Evolutionary conservation across 176 grass and related monocot species (phyloP).

Genomic region (Thinopyrum elongatum): DNA sequence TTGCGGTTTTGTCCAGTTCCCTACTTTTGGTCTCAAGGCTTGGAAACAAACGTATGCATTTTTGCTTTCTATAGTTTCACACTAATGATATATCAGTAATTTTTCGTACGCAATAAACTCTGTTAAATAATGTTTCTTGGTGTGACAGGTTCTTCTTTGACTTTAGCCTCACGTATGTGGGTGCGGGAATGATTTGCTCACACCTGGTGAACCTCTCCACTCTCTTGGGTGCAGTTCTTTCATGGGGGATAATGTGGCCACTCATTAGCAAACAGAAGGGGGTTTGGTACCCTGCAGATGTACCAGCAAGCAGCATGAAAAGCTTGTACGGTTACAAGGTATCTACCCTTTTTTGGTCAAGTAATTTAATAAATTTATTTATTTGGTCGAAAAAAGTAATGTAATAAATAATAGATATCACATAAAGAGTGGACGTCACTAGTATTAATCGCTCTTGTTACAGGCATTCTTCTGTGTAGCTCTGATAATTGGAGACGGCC

Average conservation of each 20-base stretch:
- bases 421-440: background rate
- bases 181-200: slow-evolving; percentile 87
- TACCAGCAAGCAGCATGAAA: slow-evolving; percentile 75
- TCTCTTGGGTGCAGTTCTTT: slow-evolving; percentile 71
- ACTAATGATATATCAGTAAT: background rate
- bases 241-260: slow-evolving; percentile 91
- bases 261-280: slow-evolving; percentile 67
- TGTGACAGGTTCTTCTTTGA: slow-evolving; percentile 76
- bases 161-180: slow-evolving; percentile 82
- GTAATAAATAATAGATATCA: background rate
- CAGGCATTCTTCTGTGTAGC: slow-evolving; percentile 76
- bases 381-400: background rate
- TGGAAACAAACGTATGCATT: slow-evolving; percentile 72
- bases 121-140: background rate
- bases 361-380: background rate
- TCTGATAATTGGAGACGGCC: slow-evolving; percentile 74
- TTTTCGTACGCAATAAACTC: background rate
- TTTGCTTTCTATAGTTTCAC: background rate
- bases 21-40: slow-evolving; percentile 78
- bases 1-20: slow-evolving; percentile 85
- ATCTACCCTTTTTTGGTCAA: background rate
- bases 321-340: slow-evolving; percentile 94
- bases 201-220: slow-evolving; percentile 83
- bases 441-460: background rate
- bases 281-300: slow-evolving; percentile 59